Percentiles rank a stretch among this genome's conserved stretches.
Evolutionary conservation across 352 stramenopile species (phyloP).

Genomic region (Globisporangium ultimum): DNA sequence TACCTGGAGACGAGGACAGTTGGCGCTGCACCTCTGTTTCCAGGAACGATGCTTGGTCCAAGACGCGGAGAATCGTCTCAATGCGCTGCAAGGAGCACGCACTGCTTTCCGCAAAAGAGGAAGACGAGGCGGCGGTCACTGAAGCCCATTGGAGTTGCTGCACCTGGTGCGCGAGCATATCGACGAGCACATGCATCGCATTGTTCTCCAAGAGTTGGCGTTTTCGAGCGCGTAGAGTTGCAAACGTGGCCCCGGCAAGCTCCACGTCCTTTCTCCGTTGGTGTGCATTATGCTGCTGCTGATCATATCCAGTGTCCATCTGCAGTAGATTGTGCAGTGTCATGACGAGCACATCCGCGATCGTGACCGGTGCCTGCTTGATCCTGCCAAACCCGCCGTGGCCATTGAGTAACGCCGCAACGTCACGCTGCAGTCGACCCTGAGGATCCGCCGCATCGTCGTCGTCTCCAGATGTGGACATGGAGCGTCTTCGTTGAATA

Average conservation of each 20-base stretch:
- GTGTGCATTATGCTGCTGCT: slow-evolving; percentile 2
- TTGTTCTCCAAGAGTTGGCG: slow-evolving; percentile 35
- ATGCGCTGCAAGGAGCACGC: slow-evolving; percentile 30
- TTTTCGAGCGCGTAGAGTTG: slow-evolving; percentile 29
- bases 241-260: slow-evolving; percentile 22
- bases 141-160: slow-evolving; percentile 1
- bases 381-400: slow-evolving; percentile 37
- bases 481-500: not conserved
- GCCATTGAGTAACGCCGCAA: slow-evolving; percentile 16
- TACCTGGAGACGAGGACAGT: slow-evolving; percentile 26
- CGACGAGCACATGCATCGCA: slow-evolving; percentile 27
- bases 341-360: slow-evolving; percentile 26
- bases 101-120: slow-evolving; percentile 14
- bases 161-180: slow-evolving; percentile 14
- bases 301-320: slow-evolving; percentile 14
- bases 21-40: slow-evolving; percentile 39
- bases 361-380: slow-evolving; percentile 23
- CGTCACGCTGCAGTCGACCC: slow-evolving; percentile 3
- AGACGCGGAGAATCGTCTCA: slow-evolving; percentile 41
- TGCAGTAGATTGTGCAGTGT: slow-evolving; percentile 47
- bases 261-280: not conserved
- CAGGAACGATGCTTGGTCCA: slow-evolving; percentile 72
- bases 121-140: not conserved
- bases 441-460: slow-evolving; percentile 6
- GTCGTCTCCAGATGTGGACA: not conserved